Conservation (phyloP, 1,139 yeast species). For the Hyphopichia khmerensis region DNA sequence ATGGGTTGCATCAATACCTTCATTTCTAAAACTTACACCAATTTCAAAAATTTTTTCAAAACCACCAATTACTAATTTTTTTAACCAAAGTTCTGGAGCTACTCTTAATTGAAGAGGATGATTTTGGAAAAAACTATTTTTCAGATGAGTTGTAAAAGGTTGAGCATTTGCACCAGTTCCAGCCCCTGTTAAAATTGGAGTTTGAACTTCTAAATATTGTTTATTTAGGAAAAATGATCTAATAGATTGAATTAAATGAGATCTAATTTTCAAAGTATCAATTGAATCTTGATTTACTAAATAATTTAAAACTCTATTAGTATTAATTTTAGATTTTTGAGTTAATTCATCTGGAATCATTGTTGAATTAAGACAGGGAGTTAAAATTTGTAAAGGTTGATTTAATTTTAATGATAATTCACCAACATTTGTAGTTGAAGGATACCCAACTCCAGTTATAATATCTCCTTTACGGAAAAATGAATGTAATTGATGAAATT, state of each 20-base stretch:
- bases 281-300: constrained; percentile 54
- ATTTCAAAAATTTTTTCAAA: constrained; percentile 84
- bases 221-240: constrained; percentile 51
- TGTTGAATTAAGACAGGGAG: constrained; percentile 68
- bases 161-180: constrained; percentile 90
- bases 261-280: constrained; percentile 52
- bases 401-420: constrained; percentile 72
- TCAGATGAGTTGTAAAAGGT: constrained; percentile 66
- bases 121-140: constrained; percentile 39
- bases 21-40: constrained; percentile 84
- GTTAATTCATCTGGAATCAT: constrained; percentile 59
- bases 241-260: constrained; percentile 52
- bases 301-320: constrained; percentile 74
- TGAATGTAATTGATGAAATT: constrained; percentile 46
- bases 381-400: constrained; percentile 46
- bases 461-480: constrained; percentile 70
- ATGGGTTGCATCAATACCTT: constrained; percentile 89
- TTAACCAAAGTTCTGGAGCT: constrained; percentile 95
- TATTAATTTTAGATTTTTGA: constrained; percentile 57
- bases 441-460: constrained; percentile 61
- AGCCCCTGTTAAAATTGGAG: constrained; percentile 73
- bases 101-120: constrained; percentile 62
- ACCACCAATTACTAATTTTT: constrained; percentile 77
- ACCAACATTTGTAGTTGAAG: constrained; percentile 75
- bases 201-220: constrained; percentile 78